Base-by-base conservation (phyloP, 257 asterid genomes). In the Misopates orontium region DNA sequence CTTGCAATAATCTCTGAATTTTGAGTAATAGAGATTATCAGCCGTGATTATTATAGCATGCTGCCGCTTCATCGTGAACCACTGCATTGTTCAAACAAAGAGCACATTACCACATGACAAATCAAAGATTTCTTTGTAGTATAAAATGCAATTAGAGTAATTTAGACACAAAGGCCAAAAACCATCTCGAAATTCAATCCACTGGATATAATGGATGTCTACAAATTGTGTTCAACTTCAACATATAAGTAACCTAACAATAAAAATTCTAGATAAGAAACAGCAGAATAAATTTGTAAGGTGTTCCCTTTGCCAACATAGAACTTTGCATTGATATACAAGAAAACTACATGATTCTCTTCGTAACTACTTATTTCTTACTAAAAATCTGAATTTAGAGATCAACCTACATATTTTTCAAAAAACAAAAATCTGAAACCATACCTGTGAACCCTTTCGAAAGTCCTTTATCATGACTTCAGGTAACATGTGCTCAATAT, bases 371-470 rank as follows among this genome's bases (percentile, higher is more conserved):
- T 15, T 14, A 36, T 53, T 45, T 50, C 10, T 18, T 20, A 18
- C 7, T 39, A 44, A 63, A 10, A 28, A 18, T 19, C 19, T 15
- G 23, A 32, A 44, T 57, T 18, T 58, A 11, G 69, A 31, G 17
- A n/a, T 11, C 36, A 68, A 28, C 11, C n/a, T 36, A 14, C 67
- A 55, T 11, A 1, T 57, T 44, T 59, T 58, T 19, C 39, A 61
- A 2, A 42, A 57, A 17, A 56, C 20, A 59, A 47, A 72, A 72
- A 40, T 50, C 70, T 31, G 36, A 56, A 79, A 69, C 60, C 69
- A 68, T 67, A 93, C 99, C 97, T 94, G 99, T 28, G 99, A 82
- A 61, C 99, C 99, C 96, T 94, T 94, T 61, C 99, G 91, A 55
- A 94, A 94, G 71, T 85, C 82, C 68, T 86, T 87, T 80, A 79